Percentiles rank a stretch among this genome's conserved stretches.
These are phyloP conservation scores for Globisporangium spiculum DNA, from an alignment of 352 stramenopile species.

Conservation along the genomic window DNA sequence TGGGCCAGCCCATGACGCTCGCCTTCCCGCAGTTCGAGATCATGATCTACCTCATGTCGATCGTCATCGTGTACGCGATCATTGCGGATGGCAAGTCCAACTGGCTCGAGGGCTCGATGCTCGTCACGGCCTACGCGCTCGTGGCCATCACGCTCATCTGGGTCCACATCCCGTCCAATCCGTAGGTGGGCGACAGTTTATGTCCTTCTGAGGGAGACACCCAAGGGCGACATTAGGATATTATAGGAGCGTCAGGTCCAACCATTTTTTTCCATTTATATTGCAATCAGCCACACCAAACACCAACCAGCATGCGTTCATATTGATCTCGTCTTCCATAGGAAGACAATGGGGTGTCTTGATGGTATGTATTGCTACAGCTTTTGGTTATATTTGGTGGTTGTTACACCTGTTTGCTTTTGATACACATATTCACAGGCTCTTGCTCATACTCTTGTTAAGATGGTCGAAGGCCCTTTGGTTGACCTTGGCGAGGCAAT, in stretches of 20 bases:
- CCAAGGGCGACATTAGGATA: neutral
- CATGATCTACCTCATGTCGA: conserved; percentile 93
- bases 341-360: neutral
- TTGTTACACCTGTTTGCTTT: conserved; percentile 8
- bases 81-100: conserved; percentile 91
- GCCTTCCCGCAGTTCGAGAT: conserved; percentile 97
- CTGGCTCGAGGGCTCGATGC: conserved; percentile 90
- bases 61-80: conserved; percentile 94
- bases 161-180: conserved; percentile 59
- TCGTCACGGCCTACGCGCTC: conserved; percentile 90
- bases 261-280: neutral
- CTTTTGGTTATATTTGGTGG: neutral
- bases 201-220: neutral
- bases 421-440: conserved; percentile 15
- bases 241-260: neutral
- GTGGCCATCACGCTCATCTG: conserved; percentile 82
- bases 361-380: neutral
- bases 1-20: conserved; percentile 93
- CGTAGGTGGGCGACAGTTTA: conserved; percentile 1
- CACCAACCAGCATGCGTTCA: neutral
- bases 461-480: conserved; percentile 2
- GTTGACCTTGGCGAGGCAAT: conserved; percentile 32
- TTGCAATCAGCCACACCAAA: neutral
- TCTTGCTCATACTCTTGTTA: neutral
- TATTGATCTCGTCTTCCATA: neutral